Evolutionary conservation across 371 early-diverging fungal genomes (phyloP), one percentile per base, ranked within the genome.

Genomic region (Actinomucor elegans): DNA sequence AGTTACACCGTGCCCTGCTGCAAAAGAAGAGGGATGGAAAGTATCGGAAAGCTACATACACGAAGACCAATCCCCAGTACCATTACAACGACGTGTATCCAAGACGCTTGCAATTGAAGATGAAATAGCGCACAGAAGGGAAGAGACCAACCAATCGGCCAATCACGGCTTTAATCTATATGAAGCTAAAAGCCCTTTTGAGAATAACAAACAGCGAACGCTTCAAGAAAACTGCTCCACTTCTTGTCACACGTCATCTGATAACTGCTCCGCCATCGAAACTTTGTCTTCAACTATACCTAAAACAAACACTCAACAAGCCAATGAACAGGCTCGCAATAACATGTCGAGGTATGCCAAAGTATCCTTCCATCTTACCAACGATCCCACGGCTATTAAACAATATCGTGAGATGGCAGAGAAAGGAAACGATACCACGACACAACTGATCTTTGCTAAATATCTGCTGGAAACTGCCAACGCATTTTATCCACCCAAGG

Each of bases 381-480:
- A 78, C 56, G 76, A 81, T n/a, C 76, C 73, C 18, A 69, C 64
- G 15, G 80, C 77, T 6, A 57, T 86, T 32, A 77, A 81, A 53
- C 60, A 71, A 49, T 89, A 89, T 51, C 78, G 89, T 6, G 83
- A 84, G 23, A 83, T 86, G 48, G 92, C 92, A 0, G 85, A 83
- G 61, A 81, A 79, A 31, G 84, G 83, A 47, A 77, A 80, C 33
- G 94, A 94, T 63, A 88, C 91, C 0, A 77, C 61, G 1, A 80
- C 87, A 18, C 94, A 91, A 71, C 73, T 94, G 5, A 83, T 84
- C 36, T 94, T 92, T 76, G 94, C 92, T 20, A 88, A 88, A 55
- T 89, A 87, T 52, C 59, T 91, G 24, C 62, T 91, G 6, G 82
- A 86, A 52, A 75, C 79, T 46, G 65, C 72, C 20, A 48, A 48